Base-by-base conservation (phyloP, 106 monocot genomes). In the Dendrobium catenatum region DNA sequence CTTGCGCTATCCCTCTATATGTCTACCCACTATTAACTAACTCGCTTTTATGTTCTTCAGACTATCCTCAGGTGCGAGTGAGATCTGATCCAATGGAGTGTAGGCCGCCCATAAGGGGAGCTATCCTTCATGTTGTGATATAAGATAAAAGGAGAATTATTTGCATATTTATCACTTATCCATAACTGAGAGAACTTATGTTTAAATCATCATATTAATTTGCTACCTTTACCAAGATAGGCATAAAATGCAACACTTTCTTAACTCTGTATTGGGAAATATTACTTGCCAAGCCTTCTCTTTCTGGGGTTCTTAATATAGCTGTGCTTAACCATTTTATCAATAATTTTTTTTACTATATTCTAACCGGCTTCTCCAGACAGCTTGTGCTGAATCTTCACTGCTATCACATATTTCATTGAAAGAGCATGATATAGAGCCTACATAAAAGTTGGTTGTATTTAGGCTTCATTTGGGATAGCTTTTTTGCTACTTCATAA, bases 41-140 rank as follows among this genome's bases (percentile, higher is more conserved):
- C 46, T 75, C 87, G 37, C 78, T 87, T 24, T 86, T 88, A 42
- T 79, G 51, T 42, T 59, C 80, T 40, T 92, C 87, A 13, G 90
- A 87, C 49, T 76, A 78, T 24, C 80, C 89, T 77, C 73, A 74
- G 31, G 97, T 98, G 61, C 92, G 91, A 41, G 97, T 98, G 29
- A 91, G 80, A 80, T 98, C 97, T 72, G 94, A 98, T 24, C 98
- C 98, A 56, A 98, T 85, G 40, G 98, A 98, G 79, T 98, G 90
- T 68, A 98, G 87, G 26, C 73, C 86, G 19, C 88, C 98, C 98
- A n/a, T 85, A 90, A 16, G 98, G 95, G 9, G 94, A 98, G 17
- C 78, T 90, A 56, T 94, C 89, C 77, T 73, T 86, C 54, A 74
- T 77, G 70, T 58, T 81, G 77, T 74, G 78, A 3, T 84, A 92